Evolutionary conservation across 345 rosid species (phyloP), one percentile per base, ranked within the genome.

Genomic region (Mallotus nudiflorus): DNA sequence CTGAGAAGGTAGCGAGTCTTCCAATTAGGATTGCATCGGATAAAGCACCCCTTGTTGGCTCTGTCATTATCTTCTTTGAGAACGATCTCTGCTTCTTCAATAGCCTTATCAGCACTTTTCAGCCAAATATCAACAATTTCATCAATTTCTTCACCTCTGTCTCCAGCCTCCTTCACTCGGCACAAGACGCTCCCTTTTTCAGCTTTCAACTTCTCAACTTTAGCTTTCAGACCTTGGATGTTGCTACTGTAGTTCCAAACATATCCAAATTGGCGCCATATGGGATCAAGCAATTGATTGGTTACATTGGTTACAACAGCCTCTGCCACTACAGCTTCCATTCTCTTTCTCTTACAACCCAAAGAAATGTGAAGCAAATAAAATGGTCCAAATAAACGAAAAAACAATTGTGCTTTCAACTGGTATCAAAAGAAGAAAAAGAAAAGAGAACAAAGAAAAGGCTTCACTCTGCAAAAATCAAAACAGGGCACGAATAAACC

Each of bases 1-100:
- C 73, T 25, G 6, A 69, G 6, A 35, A 19, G 25, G 10, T 59
- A 9, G 7, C 73, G 46, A 4, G 7, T 22, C 58, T 31, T 59
- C 9, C 46, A 22, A 18, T 58, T 9, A 14, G 66, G 73, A 16
- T 45, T 48, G 24, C 15, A 10, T 35, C 66, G 58, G 2, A 15
- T 24, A 20, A 69, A 58, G 45, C 73, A 69, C n/a, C 18, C 44
- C 28, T 57, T 44, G 9, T 57, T 56, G 31, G 65, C 42, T 31
- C 25, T 54, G 0, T 69, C 29, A 22, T 61, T 28, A 42, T 14
- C 59, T 60, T 37, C 37, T 3, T 33, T 3, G 8, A 61, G 2
- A n/a, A 70, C 7, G 13, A 18, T 22, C 0, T 37, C 45, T 6
- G 66, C 66, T 9, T 12, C 46, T 14, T 33, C 27, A 33, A 22